Conservation (phyloP, 345 rosid species). For the Psidium friedrichsthalianum region DNA sequence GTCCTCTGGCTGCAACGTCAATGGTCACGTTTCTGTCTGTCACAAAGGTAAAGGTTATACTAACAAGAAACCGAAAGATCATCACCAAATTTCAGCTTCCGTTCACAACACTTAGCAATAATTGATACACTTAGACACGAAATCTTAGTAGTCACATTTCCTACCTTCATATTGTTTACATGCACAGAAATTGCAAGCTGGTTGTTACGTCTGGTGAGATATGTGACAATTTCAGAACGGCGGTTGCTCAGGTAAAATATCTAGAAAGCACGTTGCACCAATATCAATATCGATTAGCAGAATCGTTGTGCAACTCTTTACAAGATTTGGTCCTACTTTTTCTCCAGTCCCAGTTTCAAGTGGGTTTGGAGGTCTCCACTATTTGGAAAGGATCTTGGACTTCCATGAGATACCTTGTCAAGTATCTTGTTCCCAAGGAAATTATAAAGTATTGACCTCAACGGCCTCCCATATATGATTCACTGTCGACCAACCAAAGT, state of each 20-base stretch:
- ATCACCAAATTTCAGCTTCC: not conserved
- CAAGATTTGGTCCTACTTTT: not conserved
- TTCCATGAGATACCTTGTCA: not conserved
- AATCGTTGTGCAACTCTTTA: not conserved
- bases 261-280: not conserved
- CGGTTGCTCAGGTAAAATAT: not conserved
- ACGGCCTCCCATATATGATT: not conserved
- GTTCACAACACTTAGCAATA: not conserved
- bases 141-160: not conserved
- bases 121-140: not conserved
- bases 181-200: not conserved
- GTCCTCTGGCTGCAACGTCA: not conserved
- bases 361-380: not conserved
- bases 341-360: not conserved
- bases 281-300: not conserved
- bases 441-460: not conserved
- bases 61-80: not conserved
- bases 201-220: not conserved
- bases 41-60: not conserved
- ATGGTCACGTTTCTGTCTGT: not conserved
- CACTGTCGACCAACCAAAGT: not conserved
- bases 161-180: not conserved
- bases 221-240: not conserved
- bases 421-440: not conserved
- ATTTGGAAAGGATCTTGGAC: not conserved